Evolutionary conservation across 345 rosid genomes (phyloP).

Genomic region (Lepidium sativum): DNA sequence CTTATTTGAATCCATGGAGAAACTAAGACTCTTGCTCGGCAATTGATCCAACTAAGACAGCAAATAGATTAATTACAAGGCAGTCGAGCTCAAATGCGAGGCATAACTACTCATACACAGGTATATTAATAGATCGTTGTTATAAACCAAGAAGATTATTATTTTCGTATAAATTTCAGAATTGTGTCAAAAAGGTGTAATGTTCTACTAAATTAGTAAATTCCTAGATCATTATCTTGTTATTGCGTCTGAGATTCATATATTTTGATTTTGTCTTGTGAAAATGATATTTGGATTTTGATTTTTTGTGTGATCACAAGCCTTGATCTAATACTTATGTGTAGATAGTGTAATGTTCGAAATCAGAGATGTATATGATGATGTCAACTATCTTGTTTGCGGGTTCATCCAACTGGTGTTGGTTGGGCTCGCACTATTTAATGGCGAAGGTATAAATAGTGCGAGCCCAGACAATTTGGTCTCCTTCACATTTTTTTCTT

Average conservation of each 20-base stretch:
- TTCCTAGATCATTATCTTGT: too few species aligned
- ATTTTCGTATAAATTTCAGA: background rate
- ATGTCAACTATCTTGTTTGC: background rate
- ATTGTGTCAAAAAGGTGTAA: background rate
- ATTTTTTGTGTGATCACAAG: background rate
- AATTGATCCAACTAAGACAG: slow-evolving; percentile 80
- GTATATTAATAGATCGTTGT: slow-evolving; percentile 23
- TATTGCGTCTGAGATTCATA: too few species aligned
- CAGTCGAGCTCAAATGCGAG: slow-evolving; percentile 98
- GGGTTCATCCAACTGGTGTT: too few species aligned
- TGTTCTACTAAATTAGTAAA: too few species aligned
- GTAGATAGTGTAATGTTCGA: background rate
- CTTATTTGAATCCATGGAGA: slow-evolving; percentile 48
- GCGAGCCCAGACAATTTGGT: too few species aligned
- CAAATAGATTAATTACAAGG: slow-evolving; percentile 88
- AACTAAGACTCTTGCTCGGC: slow-evolving; percentile 79
- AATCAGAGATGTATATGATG: background rate
- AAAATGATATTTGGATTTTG: too few species aligned
- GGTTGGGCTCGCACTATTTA: too few species aligned
- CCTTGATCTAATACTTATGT: background rate
- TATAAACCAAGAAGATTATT: background rate
- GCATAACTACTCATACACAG: slow-evolving; percentile 97
- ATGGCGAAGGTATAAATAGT: too few species aligned
- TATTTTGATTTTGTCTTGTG: too few species aligned
- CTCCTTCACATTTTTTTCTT: too few species aligned